These are phyloP conservation scores for Chaetomium tenue DNA, from an alignment of 495 filamentous ascomycete genomes.

Conservation along the genomic window DNA sequence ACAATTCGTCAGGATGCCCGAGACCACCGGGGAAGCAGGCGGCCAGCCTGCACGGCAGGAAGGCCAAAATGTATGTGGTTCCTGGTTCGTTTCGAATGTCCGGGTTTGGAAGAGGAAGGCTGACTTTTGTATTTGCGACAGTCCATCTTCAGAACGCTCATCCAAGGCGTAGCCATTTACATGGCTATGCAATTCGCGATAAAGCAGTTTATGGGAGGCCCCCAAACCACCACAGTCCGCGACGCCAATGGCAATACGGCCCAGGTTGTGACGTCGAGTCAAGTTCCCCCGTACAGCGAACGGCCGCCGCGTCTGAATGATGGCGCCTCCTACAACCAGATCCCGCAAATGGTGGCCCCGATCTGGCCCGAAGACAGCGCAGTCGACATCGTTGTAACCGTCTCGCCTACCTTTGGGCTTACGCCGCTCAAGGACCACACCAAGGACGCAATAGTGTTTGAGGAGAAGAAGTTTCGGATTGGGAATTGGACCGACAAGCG, in stretches of 20 bases:
- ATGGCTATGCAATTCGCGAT: slow-evolving; percentile 49
- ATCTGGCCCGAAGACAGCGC: slow-evolving; percentile 80
- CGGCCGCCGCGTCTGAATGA: slow-evolving; percentile 59
- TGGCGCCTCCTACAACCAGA: slow-evolving; percentile 63
- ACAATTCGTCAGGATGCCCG: slow-evolving; percentile 38
- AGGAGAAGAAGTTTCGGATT: slow-evolving; percentile 78
- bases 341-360: slow-evolving; percentile 76
- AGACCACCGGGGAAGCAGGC: slow-evolving; percentile 32
- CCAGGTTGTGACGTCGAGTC: slow-evolving; percentile 45
- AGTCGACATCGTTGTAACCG: slow-evolving; percentile 81
- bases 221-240: slow-evolving; percentile 45
- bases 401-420: slow-evolving; percentile 69
- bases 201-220: slow-evolving; percentile 50
- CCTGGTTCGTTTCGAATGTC: too few species aligned
- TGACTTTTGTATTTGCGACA: slow-evolving; percentile 28
- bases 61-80: slow-evolving; percentile 42
- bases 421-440: slow-evolving; percentile 61
- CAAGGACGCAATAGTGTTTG: slow-evolving; percentile 60
- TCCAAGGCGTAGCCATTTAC: slow-evolving; percentile 44
- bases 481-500: slow-evolving; percentile 79
- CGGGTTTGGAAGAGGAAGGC: neutral
- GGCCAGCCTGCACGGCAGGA: slow-evolving; percentile 32
- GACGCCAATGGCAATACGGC: slow-evolving; percentile 49
- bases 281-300: slow-evolving; percentile 63
- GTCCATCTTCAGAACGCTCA: slow-evolving; percentile 41